Evolutionary conservation across 2,329 filamentous ascomycete species (phyloP), one percentile per base, ranked within the genome.

Genomic region (Simplicillium aogashimaense): DNA sequence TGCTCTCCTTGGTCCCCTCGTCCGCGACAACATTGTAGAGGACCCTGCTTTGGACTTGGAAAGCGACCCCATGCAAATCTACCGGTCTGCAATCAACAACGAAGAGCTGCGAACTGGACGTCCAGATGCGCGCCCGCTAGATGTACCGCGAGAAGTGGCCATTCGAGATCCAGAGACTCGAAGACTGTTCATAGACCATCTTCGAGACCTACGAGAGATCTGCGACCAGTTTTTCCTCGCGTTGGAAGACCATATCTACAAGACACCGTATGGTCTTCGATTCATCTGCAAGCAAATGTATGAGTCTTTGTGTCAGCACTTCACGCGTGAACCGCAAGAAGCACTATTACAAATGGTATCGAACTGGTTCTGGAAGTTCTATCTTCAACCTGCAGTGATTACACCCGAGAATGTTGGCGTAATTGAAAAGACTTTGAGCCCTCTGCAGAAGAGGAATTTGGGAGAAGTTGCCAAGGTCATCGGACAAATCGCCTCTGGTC

Each of bases 31-130:
- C 55, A 88, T 98, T 53, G 81, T 97, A 40, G 92, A 95, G 40
- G 92, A 95, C 50, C 81, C 88, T 11, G 83, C 82, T 5, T 70
- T 98, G 29, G 90, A 98, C 57, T 71, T 98, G 18, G 92, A 98
- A 62, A 95, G 90, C 57, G 92, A 98, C 55, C 92, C 92, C 0
- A 83, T 97, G 69, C 90, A 97, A 52, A 98, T 98, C 42, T 97
- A 98, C 63, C 79, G 86, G 33, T 92, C 88, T 5, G 82, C 87
- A 12, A 94, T 98, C 64, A 97, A 94, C 65, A 95, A 98, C 52
- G 90, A 97, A 60, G 92, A 98, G 63, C 77, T 98, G 17, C 81
- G 87, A 14, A 98, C 92, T 0, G 92, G 92, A 4, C 78, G 80
- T 48, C 79, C 86, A 15, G 95, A 89, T 57, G 76, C 76, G 37